Conservation (phyloP, 1,139 yeast genomes). For the Candida albicans region DNA sequence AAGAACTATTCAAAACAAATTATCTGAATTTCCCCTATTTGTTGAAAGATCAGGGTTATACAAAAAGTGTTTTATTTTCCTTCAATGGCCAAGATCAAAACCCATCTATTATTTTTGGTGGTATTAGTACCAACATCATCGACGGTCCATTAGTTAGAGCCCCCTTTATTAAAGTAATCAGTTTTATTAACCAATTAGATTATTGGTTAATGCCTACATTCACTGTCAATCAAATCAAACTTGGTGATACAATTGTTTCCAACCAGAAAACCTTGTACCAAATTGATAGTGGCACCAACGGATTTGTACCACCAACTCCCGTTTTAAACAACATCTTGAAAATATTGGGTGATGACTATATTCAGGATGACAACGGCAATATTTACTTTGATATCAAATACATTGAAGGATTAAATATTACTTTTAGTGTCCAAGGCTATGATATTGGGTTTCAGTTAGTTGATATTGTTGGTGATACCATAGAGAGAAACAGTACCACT, state of each 20-base stretch:
- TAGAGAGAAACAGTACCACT: constrained; percentile 12
- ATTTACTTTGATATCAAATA: constrained; percentile 11
- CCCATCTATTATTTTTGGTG: constrained; percentile 23
- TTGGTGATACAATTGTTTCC: constrained; percentile 16
- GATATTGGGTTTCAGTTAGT: constrained; percentile 17
- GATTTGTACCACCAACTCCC: constrained; percentile 20
- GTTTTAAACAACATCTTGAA: constrained; percentile 19
- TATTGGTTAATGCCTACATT: constrained; percentile 17
- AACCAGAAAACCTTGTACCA: constrained; percentile 19
- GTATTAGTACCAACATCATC: constrained; percentile 19
- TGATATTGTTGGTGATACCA: constrained; percentile 18
- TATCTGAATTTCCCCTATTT: constrained; percentile 17
- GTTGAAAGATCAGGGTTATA: constrained; percentile 17
- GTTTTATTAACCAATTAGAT: constrained; percentile 5
- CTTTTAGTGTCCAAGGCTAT: constrained; percentile 22
- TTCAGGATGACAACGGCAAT: constrained; percentile 10
- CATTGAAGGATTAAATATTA: constrained; percentile 9
- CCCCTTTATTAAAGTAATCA: constrained; percentile 16
- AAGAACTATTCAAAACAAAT: constrained; percentile 14
- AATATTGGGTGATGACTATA: constrained; percentile 14
- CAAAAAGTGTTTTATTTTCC: constrained; percentile 16
- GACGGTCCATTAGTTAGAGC: constrained; percentile 19
- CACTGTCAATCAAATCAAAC: constrained; percentile 19
- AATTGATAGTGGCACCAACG: constrained; percentile 24
- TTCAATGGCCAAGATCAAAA: constrained; percentile 15